A percentile compares a stretch with the other conserved stretches of the same genome.
phyloP scores from a whole-genome alignment of 2,329 filamentous ascomycete genomes.

The Dichotomopilus funicola region DNA sequence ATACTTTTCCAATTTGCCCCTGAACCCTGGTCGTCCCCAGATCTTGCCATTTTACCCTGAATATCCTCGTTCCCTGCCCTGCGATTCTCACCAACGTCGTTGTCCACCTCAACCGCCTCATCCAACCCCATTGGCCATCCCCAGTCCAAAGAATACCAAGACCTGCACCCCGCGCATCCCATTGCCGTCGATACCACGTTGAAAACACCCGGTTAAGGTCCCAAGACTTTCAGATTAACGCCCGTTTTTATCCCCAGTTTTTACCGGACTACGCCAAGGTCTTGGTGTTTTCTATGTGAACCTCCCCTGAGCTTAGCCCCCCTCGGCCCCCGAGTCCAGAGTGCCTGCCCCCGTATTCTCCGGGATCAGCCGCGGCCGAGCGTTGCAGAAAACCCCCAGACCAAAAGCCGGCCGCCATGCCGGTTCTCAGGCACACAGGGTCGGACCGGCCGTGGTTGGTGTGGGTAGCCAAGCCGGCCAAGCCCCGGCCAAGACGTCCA shows the following conservation, averaged over 20 bases:
- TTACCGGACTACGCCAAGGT: slow-evolving; percentile 2
- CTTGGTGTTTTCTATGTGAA: not conserved
- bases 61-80: too few relatives aligned
- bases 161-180: slow-evolving; percentile 1
- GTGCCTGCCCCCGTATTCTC: not conserved
- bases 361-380: not conserved
- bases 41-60: too few relatives aligned
- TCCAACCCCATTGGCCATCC: too few relatives aligned
- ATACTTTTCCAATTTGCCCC: too few relatives aligned
- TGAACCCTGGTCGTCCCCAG: too few relatives aligned
- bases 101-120: too few relatives aligned
- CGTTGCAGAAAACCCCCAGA: not conserved
- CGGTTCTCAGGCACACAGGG: not conserved
- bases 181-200: not conserved
- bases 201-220: slow-evolving; percentile 4
- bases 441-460: too few relatives aligned
- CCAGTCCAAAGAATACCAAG: not conserved
- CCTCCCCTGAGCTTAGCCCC: not conserved
- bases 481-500: not conserved
- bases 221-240: not conserved
- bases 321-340: not conserved
- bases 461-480: not conserved
- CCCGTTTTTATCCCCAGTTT: not conserved
- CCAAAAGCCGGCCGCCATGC: not conserved
- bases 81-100: too few relatives aligned